These are phyloP conservation scores for Pezicula radicicola DNA, from an alignment of 2,329 filamentous ascomycete species.

Conservation along the genomic window DNA sequence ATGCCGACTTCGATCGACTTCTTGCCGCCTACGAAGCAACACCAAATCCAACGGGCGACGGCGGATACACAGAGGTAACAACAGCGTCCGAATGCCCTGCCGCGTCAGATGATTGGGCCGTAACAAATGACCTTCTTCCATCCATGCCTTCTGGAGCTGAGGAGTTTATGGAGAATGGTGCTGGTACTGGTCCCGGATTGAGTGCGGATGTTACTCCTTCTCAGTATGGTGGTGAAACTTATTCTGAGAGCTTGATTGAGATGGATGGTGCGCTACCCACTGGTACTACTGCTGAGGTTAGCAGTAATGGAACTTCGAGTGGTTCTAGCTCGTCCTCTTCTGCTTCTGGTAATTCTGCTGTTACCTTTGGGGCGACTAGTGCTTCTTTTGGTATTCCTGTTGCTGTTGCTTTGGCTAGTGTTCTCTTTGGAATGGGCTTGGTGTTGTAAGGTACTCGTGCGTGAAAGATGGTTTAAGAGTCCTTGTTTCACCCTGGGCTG, in stretches of 20 bases:
- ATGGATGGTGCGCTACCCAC: not conserved
- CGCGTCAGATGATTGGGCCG: constrained; percentile 44
- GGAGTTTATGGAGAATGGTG: constrained; percentile 44
- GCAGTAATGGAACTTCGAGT: not conserved
- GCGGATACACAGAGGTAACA: constrained; percentile 40
- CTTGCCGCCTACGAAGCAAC: constrained; percentile 39
- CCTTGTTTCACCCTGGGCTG: too few relatives aligned
- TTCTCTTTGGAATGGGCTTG: too few relatives aligned
- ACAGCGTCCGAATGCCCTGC: constrained; percentile 41
- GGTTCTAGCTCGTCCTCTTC: too few relatives aligned
- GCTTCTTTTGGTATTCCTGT: too few relatives aligned
- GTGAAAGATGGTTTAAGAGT: too few relatives aligned
- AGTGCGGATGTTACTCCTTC: constrained; percentile 24
- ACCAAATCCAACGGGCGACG: constrained; percentile 45
- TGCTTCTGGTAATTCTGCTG: too few relatives aligned
- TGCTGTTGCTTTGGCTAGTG: too few relatives aligned
- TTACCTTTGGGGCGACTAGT: too few relatives aligned
- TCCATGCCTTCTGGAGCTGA: constrained; percentile 37
- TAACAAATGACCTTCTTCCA: constrained; percentile 41
- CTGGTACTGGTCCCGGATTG: constrained; percentile 40
- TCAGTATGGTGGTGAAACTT: constrained; percentile 24
- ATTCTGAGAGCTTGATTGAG: constrained; percentile 9
- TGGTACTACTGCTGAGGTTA: not conserved
- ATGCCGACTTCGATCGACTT: constrained; percentile 45
- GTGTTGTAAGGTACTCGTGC: too few relatives aligned